These are phyloP conservation scores for Bipolaris zeicola DNA, from an alignment of 2,329 filamentous ascomycete genomes.

Conservation along the genomic window DNA sequence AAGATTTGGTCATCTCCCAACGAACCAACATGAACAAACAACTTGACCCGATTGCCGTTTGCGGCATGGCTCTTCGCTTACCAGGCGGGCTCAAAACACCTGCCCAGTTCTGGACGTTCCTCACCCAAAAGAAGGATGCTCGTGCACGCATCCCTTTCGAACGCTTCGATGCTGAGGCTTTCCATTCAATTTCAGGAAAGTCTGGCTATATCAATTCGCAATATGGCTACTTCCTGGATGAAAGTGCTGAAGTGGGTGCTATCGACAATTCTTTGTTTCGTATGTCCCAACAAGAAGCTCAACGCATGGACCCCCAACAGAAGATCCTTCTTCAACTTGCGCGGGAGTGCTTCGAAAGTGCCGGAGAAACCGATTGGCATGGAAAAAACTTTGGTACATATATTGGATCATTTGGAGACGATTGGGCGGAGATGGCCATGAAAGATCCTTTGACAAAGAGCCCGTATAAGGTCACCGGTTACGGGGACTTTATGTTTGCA, in stretches of 20 bases:
- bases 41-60: conserved; percentile 23
- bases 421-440: conserved; percentile 17
- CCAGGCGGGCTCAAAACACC: conserved; percentile 19
- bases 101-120: conserved; percentile 42
- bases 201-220: conserved; percentile 9
- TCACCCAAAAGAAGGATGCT: conserved; percentile 7
- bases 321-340: background rate
- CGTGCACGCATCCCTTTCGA: background rate
- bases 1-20: too few species aligned
- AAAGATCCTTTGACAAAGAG: conserved; percentile 1
- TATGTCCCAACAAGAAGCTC: background rate
- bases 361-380: background rate
- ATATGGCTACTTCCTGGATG: conserved; percentile 27
- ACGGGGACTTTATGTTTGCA: conserved; percentile 23
- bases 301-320: background rate
- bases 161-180: conserved; percentile 14
- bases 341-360: background rate
- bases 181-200: conserved; percentile 23
- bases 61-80: conserved; percentile 30
- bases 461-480: conserved; percentile 13
- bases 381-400: conserved; percentile 41
- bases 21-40: background rate
- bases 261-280: background rate
- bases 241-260: background rate
- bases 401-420: conserved; percentile 36